Conservation (phyloP, 2,329 filamentous ascomycete genomes). For the Dothistroma septosporum region DNA sequence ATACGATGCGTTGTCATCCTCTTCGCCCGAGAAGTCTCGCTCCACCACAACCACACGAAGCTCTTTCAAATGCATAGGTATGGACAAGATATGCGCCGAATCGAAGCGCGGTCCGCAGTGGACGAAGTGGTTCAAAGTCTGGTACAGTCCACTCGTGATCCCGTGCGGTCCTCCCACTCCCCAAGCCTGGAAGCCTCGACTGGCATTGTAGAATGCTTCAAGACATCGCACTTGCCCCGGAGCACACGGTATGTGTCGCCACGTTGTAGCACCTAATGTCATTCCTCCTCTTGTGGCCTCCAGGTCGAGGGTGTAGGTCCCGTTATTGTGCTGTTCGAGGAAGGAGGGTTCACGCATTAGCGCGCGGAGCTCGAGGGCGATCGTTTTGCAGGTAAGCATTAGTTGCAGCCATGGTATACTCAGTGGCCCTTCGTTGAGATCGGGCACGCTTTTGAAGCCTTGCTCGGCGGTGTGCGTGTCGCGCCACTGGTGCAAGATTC, state of each 20-base stretch:
- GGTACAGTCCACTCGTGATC: constrained; percentile 18
- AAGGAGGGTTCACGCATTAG: constrained; percentile 11
- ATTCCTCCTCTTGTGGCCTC: constrained; percentile 12
- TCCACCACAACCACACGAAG: constrained; percentile 16
- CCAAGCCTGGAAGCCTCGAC: constrained; percentile 14
- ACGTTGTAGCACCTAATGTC: constrained; percentile 13
- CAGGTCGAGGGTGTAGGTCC: constrained; percentile 16
- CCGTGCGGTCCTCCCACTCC: constrained; percentile 17
- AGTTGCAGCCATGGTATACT: constrained; percentile 20
- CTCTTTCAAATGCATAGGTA: constrained; percentile 16
- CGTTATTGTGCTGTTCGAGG: constrained; percentile 2
- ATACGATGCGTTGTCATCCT: constrained; percentile 8
- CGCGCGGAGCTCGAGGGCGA: constrained; percentile 16
- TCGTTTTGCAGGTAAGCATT: constrained; percentile 18
- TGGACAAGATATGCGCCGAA: constrained; percentile 2
- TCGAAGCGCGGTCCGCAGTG: constrained; percentile 22
- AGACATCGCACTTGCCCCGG: constrained; percentile 12
- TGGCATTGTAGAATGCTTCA: constrained; percentile 14
- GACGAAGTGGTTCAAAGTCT: constrained; percentile 22
- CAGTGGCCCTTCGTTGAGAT: constrained; percentile 10
- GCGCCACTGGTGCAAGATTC: constrained; percentile 9
- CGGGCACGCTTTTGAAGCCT: constrained; percentile 41
- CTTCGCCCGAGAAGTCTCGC: neutral
- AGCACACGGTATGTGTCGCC: constrained; percentile 20
- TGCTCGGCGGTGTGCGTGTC: constrained; percentile 11